Conservation (phyloP, 2,329 filamentous ascomycete species). For the Blastomyces parvus region DNA sequence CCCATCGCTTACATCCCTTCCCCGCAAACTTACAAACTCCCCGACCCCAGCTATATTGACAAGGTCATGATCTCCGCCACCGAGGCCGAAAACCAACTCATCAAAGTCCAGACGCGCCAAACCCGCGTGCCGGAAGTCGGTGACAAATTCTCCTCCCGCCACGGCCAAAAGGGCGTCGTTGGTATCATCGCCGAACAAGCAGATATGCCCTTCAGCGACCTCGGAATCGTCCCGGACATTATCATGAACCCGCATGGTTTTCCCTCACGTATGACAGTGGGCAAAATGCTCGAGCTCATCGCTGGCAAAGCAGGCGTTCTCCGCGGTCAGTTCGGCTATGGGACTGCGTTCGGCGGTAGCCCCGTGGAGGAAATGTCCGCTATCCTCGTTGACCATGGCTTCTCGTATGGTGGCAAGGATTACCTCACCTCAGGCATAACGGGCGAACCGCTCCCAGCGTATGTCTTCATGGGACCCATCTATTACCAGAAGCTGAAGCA, state of each 20-base stretch:
- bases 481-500: constrained; percentile 99
- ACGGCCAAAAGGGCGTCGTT: constrained; percentile 96
- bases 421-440: constrained; percentile 93
- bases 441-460: constrained; percentile 84
- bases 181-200: constrained; percentile 95
- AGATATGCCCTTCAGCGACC: constrained; percentile 91
- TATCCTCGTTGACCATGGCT: constrained; percentile 76
- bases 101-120: constrained; percentile 95
- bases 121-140: constrained; percentile 89
- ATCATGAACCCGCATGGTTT: constrained; percentile 99
- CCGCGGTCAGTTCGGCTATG: constrained; percentile 76
- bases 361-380: constrained; percentile 83
- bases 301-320: constrained; percentile 90
- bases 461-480: constrained; percentile 97
- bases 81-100: constrained; percentile 72
- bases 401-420: constrained; percentile 95
- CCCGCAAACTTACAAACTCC: constrained; percentile 62
- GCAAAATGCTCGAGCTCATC: constrained; percentile 90
- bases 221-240: constrained; percentile 87
- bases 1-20: constrained; percentile 31
- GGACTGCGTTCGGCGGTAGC: constrained; percentile 74
- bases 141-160: constrained; percentile 96
- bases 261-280: constrained; percentile 98
- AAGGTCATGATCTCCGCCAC: constrained; percentile 91
- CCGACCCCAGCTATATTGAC: constrained; percentile 83